Evolutionary conservation across 495 filamentous ascomycete genomes (phyloP).

Genomic region (Tetracladium marchalianum): DNA sequence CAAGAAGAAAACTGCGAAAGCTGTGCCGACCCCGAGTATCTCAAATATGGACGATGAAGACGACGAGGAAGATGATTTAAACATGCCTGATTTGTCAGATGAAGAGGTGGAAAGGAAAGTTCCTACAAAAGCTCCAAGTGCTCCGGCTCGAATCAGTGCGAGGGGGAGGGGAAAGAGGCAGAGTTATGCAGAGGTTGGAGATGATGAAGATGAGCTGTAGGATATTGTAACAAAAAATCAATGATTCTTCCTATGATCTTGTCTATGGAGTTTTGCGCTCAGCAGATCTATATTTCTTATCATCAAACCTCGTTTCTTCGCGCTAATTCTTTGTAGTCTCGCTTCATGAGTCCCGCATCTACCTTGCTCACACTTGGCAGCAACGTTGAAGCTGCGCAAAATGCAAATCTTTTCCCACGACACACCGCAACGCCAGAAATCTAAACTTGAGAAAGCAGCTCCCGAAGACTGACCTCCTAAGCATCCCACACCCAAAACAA

Average conservation of each 20-base stretch:
- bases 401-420: too few relatives aligned
- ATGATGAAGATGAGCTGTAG: slow-evolving; percentile 7
- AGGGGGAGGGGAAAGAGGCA: slow-evolving; percentile 10
- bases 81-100: slow-evolving; percentile 18
- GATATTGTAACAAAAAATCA: too few relatives aligned
- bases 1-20: slow-evolving; percentile 19
- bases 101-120: background rate
- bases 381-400: too few relatives aligned
- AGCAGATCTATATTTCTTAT: too few relatives aligned
- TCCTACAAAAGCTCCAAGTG: background rate
- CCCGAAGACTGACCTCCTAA: background rate
- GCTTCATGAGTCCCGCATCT: too few relatives aligned
- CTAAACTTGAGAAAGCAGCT: too few relatives aligned
- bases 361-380: too few relatives aligned
- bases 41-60: slow-evolving; percentile 19
- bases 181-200: slow-evolving; percentile 9
- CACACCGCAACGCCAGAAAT: too few relatives aligned
- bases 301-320: too few relatives aligned
- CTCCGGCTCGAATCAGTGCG: background rate
- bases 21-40: slow-evolving; percentile 16
- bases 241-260: too few relatives aligned
- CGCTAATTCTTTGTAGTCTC: too few relatives aligned
- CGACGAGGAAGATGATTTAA: slow-evolving; percentile 18
- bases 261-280: too few relatives aligned
- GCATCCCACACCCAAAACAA: slow-evolving; percentile 4